Base-by-base conservation (phyloP, 2,329 filamentous ascomycete species). In the Hymenoscyphus infarciens region DNA sequence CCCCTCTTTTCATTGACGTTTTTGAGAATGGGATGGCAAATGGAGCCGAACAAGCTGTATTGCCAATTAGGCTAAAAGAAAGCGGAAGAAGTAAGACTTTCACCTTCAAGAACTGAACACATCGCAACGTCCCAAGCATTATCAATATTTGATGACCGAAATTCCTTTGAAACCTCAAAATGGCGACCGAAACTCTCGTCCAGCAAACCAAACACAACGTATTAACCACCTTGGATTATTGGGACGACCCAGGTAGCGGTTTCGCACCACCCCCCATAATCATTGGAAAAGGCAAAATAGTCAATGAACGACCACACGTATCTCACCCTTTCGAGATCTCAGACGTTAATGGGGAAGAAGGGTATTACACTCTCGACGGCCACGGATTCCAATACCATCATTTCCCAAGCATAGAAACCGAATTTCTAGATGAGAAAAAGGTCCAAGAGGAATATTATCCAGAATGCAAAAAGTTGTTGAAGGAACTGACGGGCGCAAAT, bases 401-500 rank as follows among this genome's bases (percentile, higher is more conserved):
- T n/a, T 75, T 80, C 68, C 76, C 89, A 4, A 81, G 82, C 6
- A 77, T 81, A 52, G 79, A 83, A 69, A 78, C 76, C 8, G 81
- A 83, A 53, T 95, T 93, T 75, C 75, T 75, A 6, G 85, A 90
- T 74, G 87, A 92, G 70, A 82, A 80, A 22, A 83, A 83, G 66
- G 89, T 97, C 75, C 76, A 83, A 70, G 69, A 76, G 0, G 81
- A 84, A 60, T 97, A 96, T 80, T 96, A 96, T 77, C 88, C 91
- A 0, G 91, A 96, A 74, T 83, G 96, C 7, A 87, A 92, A 75
- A 72, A 81, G 54, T 78, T 96, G 15, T 78, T 96, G 1, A 78
- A 91, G 4, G 76, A 83, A 16, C 19, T 63, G 49, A 68, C 66
- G 35, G 65, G 65, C 19, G 67, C 67, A 56, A 64, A 5, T 62